Conservation (phyloP, 768 basidiomycete species). For the Lenzites betulinus region DNA sequence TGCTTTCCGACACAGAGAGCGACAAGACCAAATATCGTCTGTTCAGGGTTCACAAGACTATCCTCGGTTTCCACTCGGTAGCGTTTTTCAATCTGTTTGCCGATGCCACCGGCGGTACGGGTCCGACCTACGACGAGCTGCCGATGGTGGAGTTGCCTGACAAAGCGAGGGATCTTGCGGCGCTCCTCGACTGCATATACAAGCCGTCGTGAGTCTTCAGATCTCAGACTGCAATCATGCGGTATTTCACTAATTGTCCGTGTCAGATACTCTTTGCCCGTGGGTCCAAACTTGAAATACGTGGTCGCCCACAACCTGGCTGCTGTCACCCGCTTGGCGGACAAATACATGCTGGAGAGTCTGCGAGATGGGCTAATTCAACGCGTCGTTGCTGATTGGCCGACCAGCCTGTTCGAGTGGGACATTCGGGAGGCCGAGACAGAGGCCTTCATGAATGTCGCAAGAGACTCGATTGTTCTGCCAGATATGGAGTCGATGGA, state of each 20-base stretch:
- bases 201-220: conserved; percentile 10
- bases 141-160: conserved; percentile 17
- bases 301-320: conserved; percentile 16
- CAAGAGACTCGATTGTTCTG: neutral
- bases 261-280: neutral
- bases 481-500: neutral
- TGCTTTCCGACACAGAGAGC: too few relatives aligned
- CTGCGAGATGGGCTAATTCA: conserved; percentile 27
- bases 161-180: conserved; percentile 13
- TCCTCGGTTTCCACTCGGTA: conserved; percentile 19
- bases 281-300: neutral
- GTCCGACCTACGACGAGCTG: conserved; percentile 4
- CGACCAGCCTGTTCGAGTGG: conserved; percentile 16
- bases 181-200: conserved; percentile 16
- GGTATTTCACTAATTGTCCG: neutral
- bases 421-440: neutral
- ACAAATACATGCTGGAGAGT: conserved; percentile 31
- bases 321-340: conserved; percentile 25
- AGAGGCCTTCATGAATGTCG: neutral
- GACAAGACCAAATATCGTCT: neutral
- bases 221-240: neutral
- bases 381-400: conserved; percentile 31
- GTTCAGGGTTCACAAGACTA: conserved; percentile 21
- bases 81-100: conserved; percentile 21
- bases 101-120: neutral